phyloP scores from a whole-genome alignment of 305 asterid genomes.

The Fraxinus sp. region DNA sequence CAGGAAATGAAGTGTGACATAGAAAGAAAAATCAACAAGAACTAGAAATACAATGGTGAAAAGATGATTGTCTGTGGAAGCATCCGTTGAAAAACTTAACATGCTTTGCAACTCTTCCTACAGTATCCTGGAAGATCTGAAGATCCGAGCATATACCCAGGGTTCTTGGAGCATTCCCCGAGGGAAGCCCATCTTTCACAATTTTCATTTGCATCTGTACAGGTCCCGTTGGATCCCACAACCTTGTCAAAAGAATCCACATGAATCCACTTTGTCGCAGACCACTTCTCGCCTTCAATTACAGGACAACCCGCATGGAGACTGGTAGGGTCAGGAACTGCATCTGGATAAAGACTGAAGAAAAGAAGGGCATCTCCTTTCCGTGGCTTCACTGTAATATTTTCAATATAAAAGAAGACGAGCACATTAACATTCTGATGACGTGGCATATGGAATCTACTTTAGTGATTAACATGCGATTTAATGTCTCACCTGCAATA shows the following conservation, averaged over 20 bases:
- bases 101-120: slow-evolving; percentile 84
- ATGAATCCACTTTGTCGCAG: slow-evolving; percentile 97
- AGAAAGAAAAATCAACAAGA: slow-evolving; percentile 10
- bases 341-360: slow-evolving; percentile 71
- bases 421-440: slow-evolving; percentile 10
- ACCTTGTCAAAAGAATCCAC: slow-evolving; percentile 79
- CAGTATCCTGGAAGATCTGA: slow-evolving; percentile 77
- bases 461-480: slow-evolving; percentile 9
- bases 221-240: slow-evolving; percentile 49
- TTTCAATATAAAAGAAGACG: not conserved
- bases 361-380: slow-evolving; percentile 95
- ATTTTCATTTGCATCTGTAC: slow-evolving; percentile 51
- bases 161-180: slow-evolving; percentile 90
- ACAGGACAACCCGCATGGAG: slow-evolving; percentile 98
- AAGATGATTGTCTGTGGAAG: slow-evolving; percentile 5
- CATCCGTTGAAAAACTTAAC: slow-evolving; percentile 33
- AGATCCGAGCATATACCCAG: slow-evolving; percentile 90
- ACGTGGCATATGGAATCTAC: not conserved
- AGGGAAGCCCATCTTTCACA: slow-evolving; percentile 91
- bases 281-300: slow-evolving; percentile 95
- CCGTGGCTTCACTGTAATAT: slow-evolving; percentile 71
- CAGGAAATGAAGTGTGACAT: slow-evolving; percentile 4
- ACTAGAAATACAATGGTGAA: not conserved
- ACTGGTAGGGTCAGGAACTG: slow-evolving; percentile 71
- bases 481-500: slow-evolving; percentile 65